Base-by-base conservation (phyloP, 441 rosid genomes). In the Dalechampia spathulata region DNA sequence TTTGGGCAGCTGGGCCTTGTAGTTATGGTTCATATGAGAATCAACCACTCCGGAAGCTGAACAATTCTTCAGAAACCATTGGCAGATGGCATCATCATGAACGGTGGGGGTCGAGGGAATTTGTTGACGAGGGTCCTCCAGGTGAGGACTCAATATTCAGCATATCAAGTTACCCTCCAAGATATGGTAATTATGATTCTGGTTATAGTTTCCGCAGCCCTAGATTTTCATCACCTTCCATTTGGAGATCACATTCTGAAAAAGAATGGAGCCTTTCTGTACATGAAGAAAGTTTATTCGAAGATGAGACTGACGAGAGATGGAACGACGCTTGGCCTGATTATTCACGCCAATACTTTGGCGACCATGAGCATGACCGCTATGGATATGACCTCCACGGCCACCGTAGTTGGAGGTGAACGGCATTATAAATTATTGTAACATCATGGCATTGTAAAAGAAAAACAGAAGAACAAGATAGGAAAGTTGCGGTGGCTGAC, bases 1-100 rank as follows among this genome's bases (percentile, higher is more conserved):
- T 55, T 27, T 93, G 99, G 99, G 77, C 65, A 38, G 68, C 77
- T n/a, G 73, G 70, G 41, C 63, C 81, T 69, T 72, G 72, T 38
- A 61, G 69, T 52, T 57, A 63, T 20, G 83, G 71, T 54, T 49
- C 65, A 7, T 50, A 53, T 26, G 72, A 81, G 68, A 74, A 52
- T 52, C 70, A 67, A 38, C 49, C 62, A 9, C 74, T 66, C 46
- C 78, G 43, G 20, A 68, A 80, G 62, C 32, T 50, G 15, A 55
- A 51, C 61, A 54, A 72, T 60, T 66, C 76, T 63, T 75, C 79
- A 28, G 76, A 72, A 65, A 36, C 71, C 43, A 56, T 45, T 30
- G 66, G 69, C 73, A 72, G 83, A 69, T 72, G 71, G 60, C 66
- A 67, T 64, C 70, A 55, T 63, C 57, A 54, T 37, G 87, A 73